Base-by-base conservation (phyloP, 1,284 basidiomycete genomes). In the Ustilago crameri region DNA sequence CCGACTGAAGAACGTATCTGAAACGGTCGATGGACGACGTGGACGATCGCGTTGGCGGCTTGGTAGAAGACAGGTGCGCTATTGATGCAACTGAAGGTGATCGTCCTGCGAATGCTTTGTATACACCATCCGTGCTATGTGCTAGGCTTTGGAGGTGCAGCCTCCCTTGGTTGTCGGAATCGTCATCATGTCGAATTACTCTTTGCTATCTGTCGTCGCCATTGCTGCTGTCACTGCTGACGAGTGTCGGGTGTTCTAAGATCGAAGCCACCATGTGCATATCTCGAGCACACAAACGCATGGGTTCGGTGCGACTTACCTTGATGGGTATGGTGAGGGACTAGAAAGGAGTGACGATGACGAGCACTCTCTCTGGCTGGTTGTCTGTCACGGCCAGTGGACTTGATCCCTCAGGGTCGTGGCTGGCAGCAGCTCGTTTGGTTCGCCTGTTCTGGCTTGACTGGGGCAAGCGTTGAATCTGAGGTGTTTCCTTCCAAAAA, bases 241-340 rank as follows among this genome's bases (percentile, higher is more conserved):
- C 57, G 46, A 30, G 34, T 49, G 58, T 47, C 30, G 53, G 49
- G 56, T 50, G 49, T 53, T 50, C 49, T 57, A 55, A 34, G 44
- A 67, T 72, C 69, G 69, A 66, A 63, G 63, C 69, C 55, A 51
- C 54, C 67, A 61, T 61, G 46, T 51, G 53, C 61, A 61, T 61
- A 49, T 60, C 57, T 57, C 56, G 57, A 70, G 61, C 60, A 63
- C 60, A 38, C 55, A 51, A 63, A 43, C 59, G 60, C 53, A 64
- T 49, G 52, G 67, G 50, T 61, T 38, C 58, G 57, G 68, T 58
- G 62, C 53, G 48, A 72, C 69, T 72, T 72, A 72, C 69, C 69
- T 72, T 72, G 69, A 63, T 67, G 69, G 51, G 48, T 62, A 55
- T 63, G 62, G 56, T 65, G 62, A 66, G 54, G 30, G 37, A 42